These are phyloP conservation scores for Podila minutissima DNA, from an alignment of 192 early-diverging fungal species.

Conservation along the genomic window DNA sequence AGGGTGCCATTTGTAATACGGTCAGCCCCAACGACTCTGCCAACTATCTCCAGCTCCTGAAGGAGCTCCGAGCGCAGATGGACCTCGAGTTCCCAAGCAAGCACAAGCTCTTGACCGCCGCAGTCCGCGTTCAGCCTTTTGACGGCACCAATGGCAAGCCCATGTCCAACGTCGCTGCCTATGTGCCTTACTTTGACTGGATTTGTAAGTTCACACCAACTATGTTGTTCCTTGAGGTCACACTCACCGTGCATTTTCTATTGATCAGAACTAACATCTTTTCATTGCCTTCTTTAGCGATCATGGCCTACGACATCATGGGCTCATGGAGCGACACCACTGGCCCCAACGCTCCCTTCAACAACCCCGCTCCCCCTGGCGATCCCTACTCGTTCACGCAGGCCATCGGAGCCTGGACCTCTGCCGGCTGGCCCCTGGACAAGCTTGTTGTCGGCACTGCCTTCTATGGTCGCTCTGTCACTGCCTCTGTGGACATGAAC, in stretches of 20 bases:
- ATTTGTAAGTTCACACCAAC: slow-evolving; percentile 62
- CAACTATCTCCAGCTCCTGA: slow-evolving; percentile 69
- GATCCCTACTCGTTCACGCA: slow-evolving; percentile 56
- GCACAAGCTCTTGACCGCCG: slow-evolving; percentile 68
- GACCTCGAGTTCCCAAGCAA: slow-evolving; percentile 44
- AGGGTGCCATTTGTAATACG: slow-evolving; percentile 64
- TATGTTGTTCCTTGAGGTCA: too few relatives aligned
- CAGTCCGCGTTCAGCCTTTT: slow-evolving; percentile 70
- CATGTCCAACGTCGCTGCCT: slow-evolving; percentile 64
- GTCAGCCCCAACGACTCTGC: slow-evolving; percentile 62
- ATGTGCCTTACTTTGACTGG: slow-evolving; percentile 63
- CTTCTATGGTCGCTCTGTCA: slow-evolving; percentile 66
- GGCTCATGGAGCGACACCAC: slow-evolving; percentile 37
- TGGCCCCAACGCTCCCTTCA: slow-evolving; percentile 59
- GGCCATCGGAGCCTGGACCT: slow-evolving; percentile 62
- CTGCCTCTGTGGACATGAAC: slow-evolving; percentile 22
- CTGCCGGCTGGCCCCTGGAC: slow-evolving; percentile 62
- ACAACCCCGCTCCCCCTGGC: slow-evolving; percentile 20
- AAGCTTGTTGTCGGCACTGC: slow-evolving; percentile 69
- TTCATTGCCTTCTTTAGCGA: slow-evolving; percentile 1
- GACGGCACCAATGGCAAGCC: slow-evolving; percentile 55
- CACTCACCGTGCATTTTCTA: too few relatives aligned
- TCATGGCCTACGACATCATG: slow-evolving; percentile 48
- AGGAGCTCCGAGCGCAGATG: slow-evolving; percentile 64
- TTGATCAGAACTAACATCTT: not conserved